Conservation (phyloP, 2,329 filamentous ascomycete species). For the Fusarium buxicola region DNA sequence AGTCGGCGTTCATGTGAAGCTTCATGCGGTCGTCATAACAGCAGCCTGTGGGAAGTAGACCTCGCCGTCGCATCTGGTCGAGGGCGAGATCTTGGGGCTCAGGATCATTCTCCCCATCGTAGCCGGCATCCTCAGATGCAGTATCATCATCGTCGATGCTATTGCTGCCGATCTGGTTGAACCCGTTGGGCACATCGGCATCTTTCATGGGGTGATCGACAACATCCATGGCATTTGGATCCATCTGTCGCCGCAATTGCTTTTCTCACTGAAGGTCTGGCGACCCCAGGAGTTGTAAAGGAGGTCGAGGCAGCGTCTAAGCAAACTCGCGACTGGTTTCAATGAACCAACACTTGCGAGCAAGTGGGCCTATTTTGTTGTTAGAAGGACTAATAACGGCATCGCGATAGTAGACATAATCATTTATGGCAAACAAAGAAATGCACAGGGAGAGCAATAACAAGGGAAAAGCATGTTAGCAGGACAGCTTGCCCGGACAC, state of each 20-base stretch:
- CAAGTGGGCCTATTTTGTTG: slow-evolving; percentile 6
- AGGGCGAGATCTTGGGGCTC: slow-evolving; percentile 53
- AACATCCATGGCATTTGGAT: slow-evolving; percentile 53
- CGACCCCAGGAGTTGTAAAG: slow-evolving; percentile 35
- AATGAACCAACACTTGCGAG: neutral
- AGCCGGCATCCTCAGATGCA: slow-evolving; percentile 51
- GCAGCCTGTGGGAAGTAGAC: slow-evolving; percentile 76
- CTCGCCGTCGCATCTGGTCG: slow-evolving; percentile 56
- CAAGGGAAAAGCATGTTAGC: slow-evolving; percentile 13
- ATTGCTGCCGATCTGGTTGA: slow-evolving; percentile 30
- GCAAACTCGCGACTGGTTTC: slow-evolving; percentile 1
- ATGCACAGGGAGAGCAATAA: neutral
- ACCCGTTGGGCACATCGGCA: slow-evolving; percentile 48
- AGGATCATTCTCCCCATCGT: slow-evolving; percentile 51
- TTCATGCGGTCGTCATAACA: slow-evolving; percentile 98
- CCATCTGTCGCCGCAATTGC: slow-evolving; percentile 15
- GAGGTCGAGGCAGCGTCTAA: slow-evolving; percentile 4
- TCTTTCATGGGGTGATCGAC: slow-evolving; percentile 60
- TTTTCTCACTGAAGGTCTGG: slow-evolving; percentile 31
- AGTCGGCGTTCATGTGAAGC: slow-evolving; percentile 88
- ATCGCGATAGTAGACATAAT: neutral
- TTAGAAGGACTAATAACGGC: slow-evolving; percentile 3
- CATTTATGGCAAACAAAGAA: neutral
- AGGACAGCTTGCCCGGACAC: slow-evolving; percentile 9
- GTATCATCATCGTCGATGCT: slow-evolving; percentile 50